phyloP scores from a whole-genome alignment of 495 filamentous ascomycete species.

The Xylaria telfairii region DNA sequence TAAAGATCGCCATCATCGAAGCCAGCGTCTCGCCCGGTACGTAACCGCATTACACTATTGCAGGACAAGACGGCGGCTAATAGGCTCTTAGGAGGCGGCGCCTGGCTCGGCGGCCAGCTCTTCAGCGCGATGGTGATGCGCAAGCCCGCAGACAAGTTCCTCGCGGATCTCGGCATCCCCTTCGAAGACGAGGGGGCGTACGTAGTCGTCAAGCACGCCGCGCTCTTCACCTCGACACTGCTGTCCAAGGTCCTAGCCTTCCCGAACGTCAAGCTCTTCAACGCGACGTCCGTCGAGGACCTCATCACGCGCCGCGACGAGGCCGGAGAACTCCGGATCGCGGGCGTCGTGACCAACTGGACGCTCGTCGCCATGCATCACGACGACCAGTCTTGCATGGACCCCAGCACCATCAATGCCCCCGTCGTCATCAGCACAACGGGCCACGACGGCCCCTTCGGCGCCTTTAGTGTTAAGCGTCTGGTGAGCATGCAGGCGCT shows the following conservation, averaged over 20 bases:
- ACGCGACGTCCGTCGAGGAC: slow-evolving; percentile 89
- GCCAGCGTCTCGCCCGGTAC: slow-evolving; percentile 78
- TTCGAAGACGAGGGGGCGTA: slow-evolving; percentile 87
- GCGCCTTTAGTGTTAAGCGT: slow-evolving; percentile 86
- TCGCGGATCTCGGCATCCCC: slow-evolving; percentile 78
- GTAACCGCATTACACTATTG: slow-evolving; percentile 36
- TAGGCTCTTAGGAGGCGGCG: slow-evolving; percentile 66
- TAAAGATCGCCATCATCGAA: slow-evolving; percentile 92
- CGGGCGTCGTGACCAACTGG: slow-evolving; percentile 94
- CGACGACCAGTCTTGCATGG: slow-evolving; percentile 92
- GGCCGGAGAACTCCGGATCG: slow-evolving; percentile 66
- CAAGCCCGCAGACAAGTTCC: slow-evolving; percentile 85
- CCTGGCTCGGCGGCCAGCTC: slow-evolving; percentile 91
- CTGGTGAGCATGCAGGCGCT: slow-evolving; percentile 81
- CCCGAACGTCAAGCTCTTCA: slow-evolving; percentile 95
- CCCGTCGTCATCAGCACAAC: slow-evolving; percentile 86
- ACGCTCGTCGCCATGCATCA: slow-evolving; percentile 89
- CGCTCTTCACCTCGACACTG: slow-evolving; percentile 86
- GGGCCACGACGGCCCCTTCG: slow-evolving; percentile 89
- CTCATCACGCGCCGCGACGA: slow-evolving; percentile 73
- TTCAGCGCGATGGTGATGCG: slow-evolving; percentile 95
- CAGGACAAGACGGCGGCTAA: slow-evolving; percentile 31
- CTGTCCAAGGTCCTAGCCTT: slow-evolving; percentile 78
- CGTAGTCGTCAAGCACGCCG: slow-evolving; percentile 92
- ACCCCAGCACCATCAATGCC: slow-evolving; percentile 93